phyloP scores from a whole-genome alignment of 2,329 filamentous ascomycete genomes.

The Fusarium albidum region DNA sequence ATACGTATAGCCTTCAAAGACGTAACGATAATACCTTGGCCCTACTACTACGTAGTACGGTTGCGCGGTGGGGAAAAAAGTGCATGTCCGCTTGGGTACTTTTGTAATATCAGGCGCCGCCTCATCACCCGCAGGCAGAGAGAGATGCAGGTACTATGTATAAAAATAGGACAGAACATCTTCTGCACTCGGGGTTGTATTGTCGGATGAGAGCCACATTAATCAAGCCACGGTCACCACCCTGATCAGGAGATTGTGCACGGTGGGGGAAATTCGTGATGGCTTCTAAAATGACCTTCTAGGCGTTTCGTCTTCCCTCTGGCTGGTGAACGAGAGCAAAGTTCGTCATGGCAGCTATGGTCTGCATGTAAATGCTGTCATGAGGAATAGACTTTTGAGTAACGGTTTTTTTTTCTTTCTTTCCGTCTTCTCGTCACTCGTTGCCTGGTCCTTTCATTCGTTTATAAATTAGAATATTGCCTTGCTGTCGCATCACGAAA shows the following conservation, averaged over 20 bases:
- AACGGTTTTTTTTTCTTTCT: neutral
- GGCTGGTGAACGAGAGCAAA: neutral
- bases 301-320: slow-evolving; percentile 9
- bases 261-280: neutral
- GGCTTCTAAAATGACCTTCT: slow-evolving; percentile 4
- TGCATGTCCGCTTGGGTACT: too few species aligned
- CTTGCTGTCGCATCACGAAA: neutral
- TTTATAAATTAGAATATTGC: neutral
- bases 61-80: too few species aligned
- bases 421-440: neutral
- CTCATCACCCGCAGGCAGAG: too few species aligned
- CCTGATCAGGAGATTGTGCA: neutral
- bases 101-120: too few species aligned
- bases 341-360: slow-evolving; percentile 1
- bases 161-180: too few species aligned
- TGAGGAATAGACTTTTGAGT: neutral
- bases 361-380: neutral
- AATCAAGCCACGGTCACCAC: too few species aligned
- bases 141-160: too few species aligned
- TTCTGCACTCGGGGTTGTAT: too few species aligned
- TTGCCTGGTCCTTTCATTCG: neutral
- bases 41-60: too few species aligned
- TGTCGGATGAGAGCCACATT: too few species aligned
- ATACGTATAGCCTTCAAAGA: too few species aligned
- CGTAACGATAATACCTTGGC: too few species aligned